Percentiles rank a stretch among this genome's conserved stretches.
phyloP scores from a whole-genome alignment of 306 rosid genomes.

The Begonia fuchsioides region DNA sequence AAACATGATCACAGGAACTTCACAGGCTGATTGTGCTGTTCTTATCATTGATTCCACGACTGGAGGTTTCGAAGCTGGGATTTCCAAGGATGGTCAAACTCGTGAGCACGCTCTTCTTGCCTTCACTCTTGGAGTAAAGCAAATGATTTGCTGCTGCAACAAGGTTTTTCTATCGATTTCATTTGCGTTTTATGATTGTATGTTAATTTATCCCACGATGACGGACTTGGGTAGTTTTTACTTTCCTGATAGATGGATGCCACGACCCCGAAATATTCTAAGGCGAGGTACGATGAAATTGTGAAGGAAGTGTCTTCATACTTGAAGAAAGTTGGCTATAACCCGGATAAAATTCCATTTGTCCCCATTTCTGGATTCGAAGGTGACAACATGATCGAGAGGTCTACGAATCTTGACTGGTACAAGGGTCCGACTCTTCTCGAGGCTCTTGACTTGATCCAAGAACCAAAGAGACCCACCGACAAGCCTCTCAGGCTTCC shows the following conservation, averaged over 20 bases:
- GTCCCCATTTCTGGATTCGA: no score
- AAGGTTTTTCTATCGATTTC: slow-evolving; percentile 21
- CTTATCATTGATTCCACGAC: no score
- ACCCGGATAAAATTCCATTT: no score
- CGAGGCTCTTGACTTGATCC: slow-evolving; percentile 57
- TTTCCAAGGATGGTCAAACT: no score
- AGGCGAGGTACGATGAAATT: slow-evolving; percentile 70
- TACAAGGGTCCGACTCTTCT: slow-evolving; percentile 87
- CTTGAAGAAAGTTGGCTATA: slow-evolving; percentile 74
- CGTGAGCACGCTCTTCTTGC: no score
- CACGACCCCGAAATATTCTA: slow-evolving; percentile 67
- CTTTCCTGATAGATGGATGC: slow-evolving; percentile 54
- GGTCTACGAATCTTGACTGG: slow-evolving; percentile 82
- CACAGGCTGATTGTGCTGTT: no score
- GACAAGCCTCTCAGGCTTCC: slow-evolving; percentile 80
- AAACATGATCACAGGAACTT: no score
- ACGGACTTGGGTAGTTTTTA: not conserved
- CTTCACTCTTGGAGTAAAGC: no score
- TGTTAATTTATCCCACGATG: not conserved
- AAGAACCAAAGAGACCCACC: slow-evolving; percentile 63
- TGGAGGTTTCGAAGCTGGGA: no score
- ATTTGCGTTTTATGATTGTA: not conserved
- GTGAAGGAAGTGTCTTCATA: slow-evolving; percentile 84
- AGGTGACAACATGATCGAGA: no score
- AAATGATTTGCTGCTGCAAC: no score